Conservation (phyloP, 805 yeast genomes). For the Scheffersomyces lignosus region DNA sequence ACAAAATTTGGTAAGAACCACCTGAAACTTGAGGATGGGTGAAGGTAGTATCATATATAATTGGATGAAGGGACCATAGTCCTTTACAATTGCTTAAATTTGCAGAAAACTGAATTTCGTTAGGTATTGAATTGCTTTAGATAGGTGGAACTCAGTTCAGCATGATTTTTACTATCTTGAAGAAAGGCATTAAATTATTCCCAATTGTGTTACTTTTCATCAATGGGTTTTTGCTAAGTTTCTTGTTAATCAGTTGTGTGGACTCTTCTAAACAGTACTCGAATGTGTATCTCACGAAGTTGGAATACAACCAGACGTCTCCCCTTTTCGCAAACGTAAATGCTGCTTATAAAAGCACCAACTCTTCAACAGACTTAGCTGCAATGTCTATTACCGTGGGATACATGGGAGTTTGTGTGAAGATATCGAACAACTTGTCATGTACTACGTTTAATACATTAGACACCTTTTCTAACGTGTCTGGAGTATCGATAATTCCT, state of each 20-base stretch:
- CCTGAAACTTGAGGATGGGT: too few relatives aligned
- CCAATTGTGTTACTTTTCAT: conserved; percentile 45
- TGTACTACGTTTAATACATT: conserved; percentile 37
- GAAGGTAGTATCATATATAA: too few relatives aligned
- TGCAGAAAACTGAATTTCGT: too few relatives aligned
- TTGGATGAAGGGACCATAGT: too few relatives aligned
- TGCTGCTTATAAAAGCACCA: conserved; percentile 31
- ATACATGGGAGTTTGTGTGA: conserved; percentile 57
- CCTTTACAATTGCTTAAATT: too few relatives aligned
- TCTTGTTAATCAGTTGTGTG: conserved; percentile 58
- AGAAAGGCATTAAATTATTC: conserved; percentile 38
- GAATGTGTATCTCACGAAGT: conserved; percentile 49
- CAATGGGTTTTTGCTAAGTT: conserved; percentile 50
- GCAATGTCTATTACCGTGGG: conserved; percentile 51
- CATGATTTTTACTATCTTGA: conserved; percentile 11
- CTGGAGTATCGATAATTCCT: conserved; percentile 36
- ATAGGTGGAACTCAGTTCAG: too few relatives aligned
- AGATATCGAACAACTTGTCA: conserved; percentile 25
- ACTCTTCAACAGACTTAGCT: conserved; percentile 26
- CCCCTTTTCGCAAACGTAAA: conserved; percentile 41
- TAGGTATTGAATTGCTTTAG: too few relatives aligned
- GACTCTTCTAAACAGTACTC: conserved; percentile 41
- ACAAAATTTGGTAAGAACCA: too few relatives aligned
- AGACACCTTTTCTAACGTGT: conserved; percentile 17
- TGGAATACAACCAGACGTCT: conserved; percentile 48